These are phyloP conservation scores for Phytophthora gonapodyides DNA, from an alignment of 352 stramenopile species.

Conservation along the genomic window DNA sequence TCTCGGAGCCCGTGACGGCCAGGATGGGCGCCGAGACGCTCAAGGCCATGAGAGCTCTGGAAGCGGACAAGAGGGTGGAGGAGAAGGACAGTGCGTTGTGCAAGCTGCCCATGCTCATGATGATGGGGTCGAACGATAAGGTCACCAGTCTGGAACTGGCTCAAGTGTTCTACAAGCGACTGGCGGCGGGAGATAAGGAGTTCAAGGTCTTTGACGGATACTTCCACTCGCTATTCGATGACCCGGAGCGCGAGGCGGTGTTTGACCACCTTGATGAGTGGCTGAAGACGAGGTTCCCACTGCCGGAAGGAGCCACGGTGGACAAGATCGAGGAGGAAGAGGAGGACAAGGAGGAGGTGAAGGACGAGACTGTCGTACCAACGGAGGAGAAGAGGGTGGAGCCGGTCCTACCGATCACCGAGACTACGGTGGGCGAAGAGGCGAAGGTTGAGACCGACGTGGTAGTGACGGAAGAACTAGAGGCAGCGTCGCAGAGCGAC, in stretches of 20 bases:
- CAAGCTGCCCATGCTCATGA: constrained; percentile 38
- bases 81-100: constrained; percentile 36
- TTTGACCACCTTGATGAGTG: constrained; percentile 47
- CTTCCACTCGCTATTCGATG: constrained; percentile 71
- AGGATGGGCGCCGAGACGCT: constrained; percentile 53
- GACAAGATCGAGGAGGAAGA: constrained; percentile 18
- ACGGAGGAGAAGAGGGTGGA: neutral
- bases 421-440: constrained; percentile 1
- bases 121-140: constrained; percentile 62
- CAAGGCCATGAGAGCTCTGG: constrained; percentile 42
- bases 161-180: constrained; percentile 48
- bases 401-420: neutral
- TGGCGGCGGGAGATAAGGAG: constrained; percentile 56
- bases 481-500: neutral
- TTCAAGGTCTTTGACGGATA: constrained; percentile 60
- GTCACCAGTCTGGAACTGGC: constrained; percentile 55
- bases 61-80: constrained; percentile 38
- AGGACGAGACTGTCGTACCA: neutral
- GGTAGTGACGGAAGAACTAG: neutral
- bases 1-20: constrained; percentile 39
- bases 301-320: constrained; percentile 8
- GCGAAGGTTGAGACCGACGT: constrained; percentile 4
- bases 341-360: constrained; percentile 8
- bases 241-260: constrained; percentile 56
- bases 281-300: constrained; percentile 49